Base-by-base conservation (phyloP, 495 filamentous ascomycete genomes). In the Alectoria sarmentosa region DNA sequence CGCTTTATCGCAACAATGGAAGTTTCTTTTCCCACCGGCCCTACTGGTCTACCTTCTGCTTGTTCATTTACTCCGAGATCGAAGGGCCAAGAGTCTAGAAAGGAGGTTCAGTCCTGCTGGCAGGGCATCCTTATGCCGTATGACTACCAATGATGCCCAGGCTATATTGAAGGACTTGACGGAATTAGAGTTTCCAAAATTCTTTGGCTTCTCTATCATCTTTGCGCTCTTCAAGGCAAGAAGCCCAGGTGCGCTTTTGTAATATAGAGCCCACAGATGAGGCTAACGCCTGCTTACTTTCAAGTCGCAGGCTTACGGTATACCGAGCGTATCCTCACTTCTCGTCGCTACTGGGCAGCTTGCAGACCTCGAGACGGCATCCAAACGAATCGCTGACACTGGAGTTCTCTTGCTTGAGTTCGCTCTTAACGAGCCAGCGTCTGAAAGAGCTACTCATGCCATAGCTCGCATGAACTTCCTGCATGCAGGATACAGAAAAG, bases 401-500 rank as follows among this genome's bases (percentile, higher is more conserved):
- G 71, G 62, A 1, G 62, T 74, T 34, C 56, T 79, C 7, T 55
- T 79, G 9, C 66, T 60, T 0, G 76, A 78, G 59, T 65, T 75
- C 13, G 66, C 58, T 7, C 64, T 69, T 9, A 68, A 70, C 6
- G 34, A 42, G 19, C 71, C 71, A 6, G 65, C 66, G 1, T 73
- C 71, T 0, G 57, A 69, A 0, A 77, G 85, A 14, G 69, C 82
- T 1, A 75, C 75, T 30, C 70, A 72, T 52, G 80, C 81, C 17
- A 75, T 89, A 26, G 81, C 83, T 13, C 82, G 87, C 56, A 87
- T 86, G 70, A 86, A 87, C 69, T 88, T 76, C 68, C 73, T 90
- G 26, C 87, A 89, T 66, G 75, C 75, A 44, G 74, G 74, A 19
- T 88, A 87, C 68, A 74, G 78, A 17, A 75, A 78, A 52, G 72